These are phyloP conservation scores for Boeremia lycopersici DNA, from an alignment of 2,329 filamentous ascomycete genomes.

Conservation along the genomic window DNA sequence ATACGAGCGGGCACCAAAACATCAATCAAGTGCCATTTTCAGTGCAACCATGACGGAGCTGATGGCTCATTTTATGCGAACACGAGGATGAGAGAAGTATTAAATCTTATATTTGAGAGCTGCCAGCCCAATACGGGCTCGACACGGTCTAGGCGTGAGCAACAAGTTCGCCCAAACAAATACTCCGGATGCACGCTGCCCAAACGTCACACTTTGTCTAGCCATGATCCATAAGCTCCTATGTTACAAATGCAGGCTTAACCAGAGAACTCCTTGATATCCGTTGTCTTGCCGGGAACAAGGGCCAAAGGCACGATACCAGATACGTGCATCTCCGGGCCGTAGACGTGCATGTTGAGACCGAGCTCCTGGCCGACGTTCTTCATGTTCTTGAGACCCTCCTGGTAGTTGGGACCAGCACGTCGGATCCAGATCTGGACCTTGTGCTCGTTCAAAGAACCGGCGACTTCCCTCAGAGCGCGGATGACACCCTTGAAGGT, in stretches of 20 bases:
- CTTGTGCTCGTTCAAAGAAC: slow-evolving; percentile 90
- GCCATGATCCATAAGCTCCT: slow-evolving; percentile 37
- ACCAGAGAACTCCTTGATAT: slow-evolving; percentile 66
- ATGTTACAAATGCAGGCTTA: slow-evolving; percentile 47
- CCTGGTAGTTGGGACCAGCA: slow-evolving; percentile 97
- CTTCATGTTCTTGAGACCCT: slow-evolving; percentile 99
- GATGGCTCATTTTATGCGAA: background rate
- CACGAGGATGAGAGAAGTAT: slow-evolving; percentile 16
- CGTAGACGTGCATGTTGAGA: slow-evolving; percentile 91
- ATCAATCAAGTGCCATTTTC: too few species aligned
- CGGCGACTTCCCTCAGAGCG: slow-evolving; percentile 87
- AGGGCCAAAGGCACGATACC: slow-evolving; percentile 96
- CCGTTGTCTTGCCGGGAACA: slow-evolving; percentile 62
- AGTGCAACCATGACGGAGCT: too few species aligned
- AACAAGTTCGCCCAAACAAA: slow-evolving; percentile 25
- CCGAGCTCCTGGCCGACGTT: slow-evolving; percentile 90
- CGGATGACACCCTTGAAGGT: slow-evolving; percentile 99
- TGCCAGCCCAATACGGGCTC: slow-evolving; percentile 11
- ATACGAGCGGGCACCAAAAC: too few species aligned
- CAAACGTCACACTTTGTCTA: slow-evolving; percentile 40
- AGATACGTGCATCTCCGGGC: slow-evolving; percentile 84
- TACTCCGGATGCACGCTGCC: slow-evolving; percentile 23
- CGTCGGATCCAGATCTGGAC: slow-evolving; percentile 94
- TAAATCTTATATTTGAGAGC: slow-evolving; percentile 26
- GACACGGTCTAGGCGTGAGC: slow-evolving; percentile 21